These are phyloP conservation scores for Leishmania lainsoni DNA, from an alignment of 208 protist genomes.

Conservation along the genomic window DNA sequence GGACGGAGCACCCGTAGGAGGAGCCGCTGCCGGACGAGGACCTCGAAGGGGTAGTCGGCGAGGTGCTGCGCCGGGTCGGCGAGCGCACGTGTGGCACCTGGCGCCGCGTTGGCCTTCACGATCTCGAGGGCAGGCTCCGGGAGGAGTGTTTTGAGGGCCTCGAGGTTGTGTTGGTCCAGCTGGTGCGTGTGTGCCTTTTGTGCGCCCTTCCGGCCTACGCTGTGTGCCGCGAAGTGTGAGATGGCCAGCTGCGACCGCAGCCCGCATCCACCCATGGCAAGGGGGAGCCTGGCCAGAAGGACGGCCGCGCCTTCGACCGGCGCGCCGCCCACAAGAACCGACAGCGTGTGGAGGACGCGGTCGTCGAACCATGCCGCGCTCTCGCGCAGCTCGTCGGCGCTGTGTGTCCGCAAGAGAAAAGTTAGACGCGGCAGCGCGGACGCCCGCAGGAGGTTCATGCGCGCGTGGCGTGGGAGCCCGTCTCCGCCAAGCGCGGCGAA, in stretches of 20 bases:
- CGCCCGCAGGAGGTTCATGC: slow-evolving; percentile 24
- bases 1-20: too few relatives aligned
- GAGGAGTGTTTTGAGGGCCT: slow-evolving; percentile 19
- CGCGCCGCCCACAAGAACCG: slow-evolving; percentile 6
- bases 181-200: slow-evolving; percentile 19
- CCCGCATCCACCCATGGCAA: slow-evolving; percentile 29
- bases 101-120: slow-evolving; percentile 25
- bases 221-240: slow-evolving; percentile 23
- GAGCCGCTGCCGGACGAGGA: slow-evolving; percentile 20
- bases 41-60: background rate
- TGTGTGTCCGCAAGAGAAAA: slow-evolving; percentile 36
- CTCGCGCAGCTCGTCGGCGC: slow-evolving; percentile 5
- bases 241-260: slow-evolving; percentile 26
- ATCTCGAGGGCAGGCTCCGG: slow-evolving; percentile 30
- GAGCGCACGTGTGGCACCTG: slow-evolving; percentile 30
- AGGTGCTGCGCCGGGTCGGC: slow-evolving; percentile 26
- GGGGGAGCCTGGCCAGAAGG: slow-evolving; percentile 23
- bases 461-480: background rate
- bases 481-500: slow-evolving; percentile 14
- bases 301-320: background rate
- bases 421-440: slow-evolving; percentile 28
- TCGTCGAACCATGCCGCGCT: slow-evolving; percentile 31
- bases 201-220: slow-evolving; percentile 24
- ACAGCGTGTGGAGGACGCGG: slow-evolving; percentile 14
- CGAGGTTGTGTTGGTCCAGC: slow-evolving; percentile 8